These are phyloP conservation scores for Cadophora luteo-olivacea DNA, from an alignment of 2,329 filamentous ascomycete species.

Conservation along the genomic window DNA sequence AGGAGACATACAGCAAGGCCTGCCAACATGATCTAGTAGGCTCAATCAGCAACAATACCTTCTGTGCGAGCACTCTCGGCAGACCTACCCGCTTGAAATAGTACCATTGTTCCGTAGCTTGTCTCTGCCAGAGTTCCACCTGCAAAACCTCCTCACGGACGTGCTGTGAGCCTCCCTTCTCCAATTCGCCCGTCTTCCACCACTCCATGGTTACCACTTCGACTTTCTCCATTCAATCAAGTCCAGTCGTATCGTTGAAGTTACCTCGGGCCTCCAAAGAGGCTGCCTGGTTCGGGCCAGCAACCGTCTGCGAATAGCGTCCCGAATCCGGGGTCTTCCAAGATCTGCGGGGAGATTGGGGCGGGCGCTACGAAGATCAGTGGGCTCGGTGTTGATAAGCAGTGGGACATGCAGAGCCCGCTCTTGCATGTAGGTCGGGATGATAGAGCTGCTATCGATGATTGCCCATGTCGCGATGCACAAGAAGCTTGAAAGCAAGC, in stretches of 20 bases:
- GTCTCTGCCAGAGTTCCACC: conserved; percentile 1
- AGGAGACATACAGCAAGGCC: conserved; percentile 29
- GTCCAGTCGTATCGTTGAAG: conserved; percentile 9
- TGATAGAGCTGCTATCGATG: not conserved
- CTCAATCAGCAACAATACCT: conserved; percentile 12
- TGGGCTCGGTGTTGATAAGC: not conserved
- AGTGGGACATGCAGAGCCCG: conserved; percentile 33
- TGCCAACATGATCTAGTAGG: conserved; percentile 29
- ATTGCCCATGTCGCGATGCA: conserved; percentile 16
- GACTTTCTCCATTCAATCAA: conserved; percentile 21
- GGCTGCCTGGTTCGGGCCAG: conserved; percentile 14
- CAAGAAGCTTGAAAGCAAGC: conserved; percentile 7
- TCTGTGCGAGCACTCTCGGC: not conserved
- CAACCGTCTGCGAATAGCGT: conserved; percentile 9
- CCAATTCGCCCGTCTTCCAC: conserved; percentile 26
- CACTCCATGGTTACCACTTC: conserved; percentile 25
- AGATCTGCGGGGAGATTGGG: conserved; percentile 12
- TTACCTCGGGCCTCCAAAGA: conserved; percentile 5
- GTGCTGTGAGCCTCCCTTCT: conserved; percentile 30
- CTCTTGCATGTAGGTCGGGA: conserved; percentile 30
- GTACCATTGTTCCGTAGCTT: conserved; percentile 20
- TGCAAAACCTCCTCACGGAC: conserved; percentile 13
- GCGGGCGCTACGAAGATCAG: conserved; percentile 13
- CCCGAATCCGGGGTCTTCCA: conserved; percentile 9
- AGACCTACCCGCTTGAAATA: conserved; percentile 30